Base-by-base conservation (phyloP, 2,329 filamentous ascomycete species). In the Pseudogymnoascus destructans region DNA sequence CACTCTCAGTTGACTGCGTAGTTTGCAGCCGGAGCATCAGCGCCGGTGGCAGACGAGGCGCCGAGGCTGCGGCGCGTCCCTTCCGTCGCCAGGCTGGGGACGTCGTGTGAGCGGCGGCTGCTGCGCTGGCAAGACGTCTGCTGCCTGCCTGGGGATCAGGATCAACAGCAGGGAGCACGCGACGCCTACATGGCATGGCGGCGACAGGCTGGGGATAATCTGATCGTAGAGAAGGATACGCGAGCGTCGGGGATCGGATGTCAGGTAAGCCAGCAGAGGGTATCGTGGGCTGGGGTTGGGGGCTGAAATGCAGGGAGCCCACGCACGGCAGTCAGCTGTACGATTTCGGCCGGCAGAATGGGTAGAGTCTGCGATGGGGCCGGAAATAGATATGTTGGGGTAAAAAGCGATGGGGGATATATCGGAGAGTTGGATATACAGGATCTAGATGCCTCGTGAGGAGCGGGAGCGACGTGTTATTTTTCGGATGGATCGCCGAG, bases 251-350 rank as follows among this genome's bases (percentile, higher is more conserved):
- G 19, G 38, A 23, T 42, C 17, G 15, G 19, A 10, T 46, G 40
- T n/a, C 40, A 46, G 40, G 40, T 46, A 46, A 46, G 40, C 40
- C 40, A 46, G 19, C 40, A n/a, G 19, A 46, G 40, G 40, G 40
- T 46, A 46, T 46, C 40, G 19, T 46, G 40, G 19, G 40, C 40
- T 46, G 40, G 11, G 36, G 19, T 46, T 46, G 40, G 40, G 40
- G 40, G 40, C 40, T 46, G 40, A 46, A 46, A 46, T 46, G 40
- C 40, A 46, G 40, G 40, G 19, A 46, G 40, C 40, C 40, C 40
- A 46, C 40, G 40, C 40, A 46, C 19, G 40, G 40, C 40, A 46
- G 40, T 46, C 40, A 46, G 40, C 40, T 46, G 40, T 46, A 46
- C 40, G 40, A 46, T 46, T 46, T 19, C 40, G 40, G 40, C 19